Evolutionary conservation across 2,329 filamentous ascomycete species (phyloP).

Genomic region (Daldinia sp.): DNA sequence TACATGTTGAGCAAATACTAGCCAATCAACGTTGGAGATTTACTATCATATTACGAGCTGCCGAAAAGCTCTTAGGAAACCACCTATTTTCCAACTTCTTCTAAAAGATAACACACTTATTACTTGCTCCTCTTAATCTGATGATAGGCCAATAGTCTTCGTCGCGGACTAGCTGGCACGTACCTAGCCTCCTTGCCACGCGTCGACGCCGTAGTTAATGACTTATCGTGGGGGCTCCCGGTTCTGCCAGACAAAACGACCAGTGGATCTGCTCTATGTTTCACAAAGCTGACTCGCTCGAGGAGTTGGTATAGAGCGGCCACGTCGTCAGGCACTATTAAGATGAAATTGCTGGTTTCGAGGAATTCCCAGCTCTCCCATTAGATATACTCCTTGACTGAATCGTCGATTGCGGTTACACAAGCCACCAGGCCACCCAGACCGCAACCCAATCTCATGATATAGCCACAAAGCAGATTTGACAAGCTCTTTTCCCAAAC

Average conservation of each 20-base stretch:
- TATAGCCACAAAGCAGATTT: not conserved
- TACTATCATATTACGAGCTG: not conserved
- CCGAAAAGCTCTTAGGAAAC: too few relatives aligned
- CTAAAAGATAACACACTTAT: too few relatives aligned
- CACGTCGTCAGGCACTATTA: not conserved
- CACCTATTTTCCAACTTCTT: too few relatives aligned
- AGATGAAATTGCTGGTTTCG: not conserved
- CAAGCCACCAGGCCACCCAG: too few relatives aligned
- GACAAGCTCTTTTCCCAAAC: not conserved
- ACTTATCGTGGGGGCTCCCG: not conserved
- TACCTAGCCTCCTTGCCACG: not conserved
- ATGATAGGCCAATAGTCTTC: too few relatives aligned
- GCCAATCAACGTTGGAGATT: not conserved
- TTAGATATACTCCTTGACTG: too few relatives aligned
- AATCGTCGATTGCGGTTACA: too few relatives aligned
- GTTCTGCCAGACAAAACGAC: not conserved
- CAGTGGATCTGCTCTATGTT: not conserved
- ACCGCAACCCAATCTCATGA: too few relatives aligned
- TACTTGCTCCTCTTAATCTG: too few relatives aligned
- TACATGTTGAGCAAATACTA: not conserved
- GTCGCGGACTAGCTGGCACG: not conserved
- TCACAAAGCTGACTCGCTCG: not conserved
- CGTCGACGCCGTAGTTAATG: not conserved
- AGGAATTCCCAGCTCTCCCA: not conserved
- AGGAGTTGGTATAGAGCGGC: not conserved